A percentile compares a stretch with the other conserved stretches of the same genome.
Conservation (phyloP, 2,329 filamentous ascomycete genomes). For the Scleromitrula shiraiana region DNA sequence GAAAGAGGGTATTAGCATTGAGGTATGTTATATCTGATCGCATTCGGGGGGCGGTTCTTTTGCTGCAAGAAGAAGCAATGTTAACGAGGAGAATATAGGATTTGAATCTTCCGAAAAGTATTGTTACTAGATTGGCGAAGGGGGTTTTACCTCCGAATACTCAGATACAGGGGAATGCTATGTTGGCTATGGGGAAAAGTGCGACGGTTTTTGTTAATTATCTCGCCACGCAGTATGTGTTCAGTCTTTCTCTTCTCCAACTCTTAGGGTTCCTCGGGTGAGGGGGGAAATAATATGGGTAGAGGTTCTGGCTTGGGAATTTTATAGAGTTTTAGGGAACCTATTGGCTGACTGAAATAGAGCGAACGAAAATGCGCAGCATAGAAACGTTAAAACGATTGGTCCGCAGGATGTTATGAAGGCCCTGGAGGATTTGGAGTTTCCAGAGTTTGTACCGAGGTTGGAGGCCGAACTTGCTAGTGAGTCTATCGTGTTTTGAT, state of each 20-base stretch:
- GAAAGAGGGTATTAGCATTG: constrained; percentile 36
- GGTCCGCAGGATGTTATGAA: constrained; percentile 67
- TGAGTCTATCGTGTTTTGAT: constrained; percentile 33
- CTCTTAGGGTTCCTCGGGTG: neutral
- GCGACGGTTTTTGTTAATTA: constrained; percentile 80
- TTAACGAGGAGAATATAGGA: constrained; percentile 51
- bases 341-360: constrained; percentile 38
- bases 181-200: constrained; percentile 71
- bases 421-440: constrained; percentile 69
- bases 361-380: constrained; percentile 62
- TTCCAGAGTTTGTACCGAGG: constrained; percentile 58
- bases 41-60: too few relatives aligned
- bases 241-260: neutral
- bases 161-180: constrained; percentile 75
- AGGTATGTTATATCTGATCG: constrained; percentile 34
- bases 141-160: constrained; percentile 73
- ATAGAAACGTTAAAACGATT: constrained; percentile 69
- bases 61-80: neutral
- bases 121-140: constrained; percentile 72
- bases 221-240: constrained; percentile 63
- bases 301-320: too few relatives aligned
- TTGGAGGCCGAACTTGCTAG: constrained; percentile 71
- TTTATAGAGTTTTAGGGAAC: too few relatives aligned
- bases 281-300: too few relatives aligned
- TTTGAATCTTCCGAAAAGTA: constrained; percentile 69